Base-by-base conservation (phyloP, 495 filamentous ascomycete genomes). In the Aspergillus bertholletiae region DNA sequence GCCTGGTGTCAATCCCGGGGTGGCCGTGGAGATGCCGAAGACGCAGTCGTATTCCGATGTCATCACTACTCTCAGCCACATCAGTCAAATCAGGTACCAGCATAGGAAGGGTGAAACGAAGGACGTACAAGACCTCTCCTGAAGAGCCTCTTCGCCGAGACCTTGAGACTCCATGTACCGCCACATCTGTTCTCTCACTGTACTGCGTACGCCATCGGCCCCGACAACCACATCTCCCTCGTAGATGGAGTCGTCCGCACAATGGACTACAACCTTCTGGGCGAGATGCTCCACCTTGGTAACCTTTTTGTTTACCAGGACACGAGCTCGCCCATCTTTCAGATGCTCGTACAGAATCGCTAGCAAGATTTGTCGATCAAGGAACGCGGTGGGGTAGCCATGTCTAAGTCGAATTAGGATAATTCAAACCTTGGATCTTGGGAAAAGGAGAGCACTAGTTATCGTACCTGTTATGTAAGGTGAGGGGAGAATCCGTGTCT, bases 361-460 rank as follows among this genome's bases (percentile, higher is more conserved):
- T 2, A 71, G 48, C 7, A 78, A 51, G 24, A 45, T 53, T 49
- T 60, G 65, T 17, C 71, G 62, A 21, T 73, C 72, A 7, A 71
- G 53, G 21, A 72, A 68, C 5, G 51, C 12, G 11, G 61, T 46
- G 1, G 56, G 50, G 24, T 52, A 49, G 70, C 43, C 24, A 44
- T 58, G 49, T 75, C 71, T n/a, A n/a, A n/a, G n/a, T n/a, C n/a
- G n/a, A n/a, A n/a, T n/a, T n/a, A n/a, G n/a, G n/a, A n/a, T n/a
- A n/a, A n/a, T n/a, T n/a, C n/a, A n/a, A n/a, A n/a, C n/a, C n/a
- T n/a, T 27, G 66, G 63, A 0, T 74, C 27, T 1, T n/a, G 34
- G 17, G 11, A n/a, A n/a, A 37, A 15, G 2, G 13, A 6, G 7
- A 34, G 6, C 7, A 6, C 9, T 34, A 12, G 7, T 34, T 34